Conservation (phyloP, 2,329 filamentous ascomycete species). For the Chrysoporthe cubensis region DNA sequence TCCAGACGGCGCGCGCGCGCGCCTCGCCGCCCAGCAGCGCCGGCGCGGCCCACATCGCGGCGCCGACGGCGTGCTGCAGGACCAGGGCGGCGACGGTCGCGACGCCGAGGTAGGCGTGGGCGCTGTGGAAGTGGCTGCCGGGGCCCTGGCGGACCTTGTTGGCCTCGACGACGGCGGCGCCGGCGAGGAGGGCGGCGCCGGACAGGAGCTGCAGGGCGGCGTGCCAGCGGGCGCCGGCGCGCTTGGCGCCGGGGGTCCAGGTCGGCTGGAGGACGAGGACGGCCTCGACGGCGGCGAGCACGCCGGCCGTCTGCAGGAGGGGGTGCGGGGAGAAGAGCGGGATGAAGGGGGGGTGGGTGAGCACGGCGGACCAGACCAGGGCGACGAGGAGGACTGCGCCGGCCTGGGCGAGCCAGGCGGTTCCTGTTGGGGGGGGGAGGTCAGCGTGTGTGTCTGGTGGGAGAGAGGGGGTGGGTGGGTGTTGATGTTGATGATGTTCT, state of each 20-base stretch:
- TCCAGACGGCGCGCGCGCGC: slow-evolving; percentile 78
- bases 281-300: slow-evolving; percentile 78
- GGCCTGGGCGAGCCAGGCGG: slow-evolving; percentile 77
- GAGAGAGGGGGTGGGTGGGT: slow-evolving; percentile 5
- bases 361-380: slow-evolving; percentile 78
- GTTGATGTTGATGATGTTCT: neutral
- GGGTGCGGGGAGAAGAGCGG: slow-evolving; percentile 90
- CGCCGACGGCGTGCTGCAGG: slow-evolving; percentile 57
- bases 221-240: slow-evolving; percentile 47
- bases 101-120: slow-evolving; percentile 83
- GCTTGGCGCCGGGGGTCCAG: slow-evolving; percentile 74
- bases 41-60: slow-evolving; percentile 64
- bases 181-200: slow-evolving; percentile 63
- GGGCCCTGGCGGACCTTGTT: slow-evolving; percentile 69
- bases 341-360: slow-evolving; percentile 61
- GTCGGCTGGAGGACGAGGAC: slow-evolving; percentile 89
- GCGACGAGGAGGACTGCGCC: slow-evolving; percentile 76
- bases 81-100: slow-evolving; percentile 60
- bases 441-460: slow-evolving; percentile 15
- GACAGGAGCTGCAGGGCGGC: slow-evolving; percentile 70
- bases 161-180: slow-evolving; percentile 74
- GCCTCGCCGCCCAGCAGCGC: slow-evolving; percentile 75
- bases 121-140: slow-evolving; percentile 75
- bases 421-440: slow-evolving; percentile 58
- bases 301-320: slow-evolving; percentile 67